Evolutionary conservation across 1,284 basidiomycete genomes (phyloP).

Genomic region (Austroboletus niveus): DNA sequence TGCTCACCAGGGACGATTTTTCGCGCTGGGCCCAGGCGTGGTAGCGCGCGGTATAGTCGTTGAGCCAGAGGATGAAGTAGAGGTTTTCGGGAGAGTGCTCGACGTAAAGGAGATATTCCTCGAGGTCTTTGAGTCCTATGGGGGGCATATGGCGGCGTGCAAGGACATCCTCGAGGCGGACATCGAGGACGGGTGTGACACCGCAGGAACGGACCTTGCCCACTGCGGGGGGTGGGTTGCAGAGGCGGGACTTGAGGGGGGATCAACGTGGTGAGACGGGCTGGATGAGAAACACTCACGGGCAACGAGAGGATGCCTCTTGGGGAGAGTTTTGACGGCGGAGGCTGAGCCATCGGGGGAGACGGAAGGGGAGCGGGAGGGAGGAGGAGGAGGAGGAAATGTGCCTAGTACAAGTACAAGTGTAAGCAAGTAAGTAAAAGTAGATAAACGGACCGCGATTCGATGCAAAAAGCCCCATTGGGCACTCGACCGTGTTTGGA

Average conservation of each 20-base stretch:
- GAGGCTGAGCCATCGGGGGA: conserved; percentile 37
- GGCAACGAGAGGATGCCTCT: conserved; percentile 51
- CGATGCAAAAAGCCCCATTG: not conserved
- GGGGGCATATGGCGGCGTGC: conserved; percentile 70
- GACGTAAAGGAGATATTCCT: conserved; percentile 77
- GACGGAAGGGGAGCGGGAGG: not conserved
- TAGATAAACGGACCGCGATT: conserved; percentile 14
- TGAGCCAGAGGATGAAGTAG: conserved; percentile 75
- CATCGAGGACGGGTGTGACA: conserved; percentile 56
- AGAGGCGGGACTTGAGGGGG: conserved; percentile 50
- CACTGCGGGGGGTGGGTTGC: conserved; percentile 65
- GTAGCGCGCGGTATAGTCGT: conserved; percentile 61
- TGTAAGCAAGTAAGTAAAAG: too few relatives aligned
- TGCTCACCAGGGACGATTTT: conserved; percentile 38
- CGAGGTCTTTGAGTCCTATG: conserved; percentile 74
- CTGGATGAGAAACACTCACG: conserved; percentile 12
- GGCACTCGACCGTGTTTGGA: conserved; percentile 2
- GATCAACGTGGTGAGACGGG: not conserved
- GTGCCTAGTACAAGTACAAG: too few relatives aligned
- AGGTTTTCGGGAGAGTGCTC: conserved; percentile 70
- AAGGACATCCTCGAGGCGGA: conserved; percentile 67
- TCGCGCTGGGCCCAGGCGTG: conserved; percentile 51
- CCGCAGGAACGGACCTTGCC: conserved; percentile 62
- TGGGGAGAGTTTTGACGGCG: conserved; percentile 44
- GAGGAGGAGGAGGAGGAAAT: too few relatives aligned